phyloP scores from a whole-genome alignment of 1,284 basidiomycete genomes.

The Amylostereum areolatum region DNA sequence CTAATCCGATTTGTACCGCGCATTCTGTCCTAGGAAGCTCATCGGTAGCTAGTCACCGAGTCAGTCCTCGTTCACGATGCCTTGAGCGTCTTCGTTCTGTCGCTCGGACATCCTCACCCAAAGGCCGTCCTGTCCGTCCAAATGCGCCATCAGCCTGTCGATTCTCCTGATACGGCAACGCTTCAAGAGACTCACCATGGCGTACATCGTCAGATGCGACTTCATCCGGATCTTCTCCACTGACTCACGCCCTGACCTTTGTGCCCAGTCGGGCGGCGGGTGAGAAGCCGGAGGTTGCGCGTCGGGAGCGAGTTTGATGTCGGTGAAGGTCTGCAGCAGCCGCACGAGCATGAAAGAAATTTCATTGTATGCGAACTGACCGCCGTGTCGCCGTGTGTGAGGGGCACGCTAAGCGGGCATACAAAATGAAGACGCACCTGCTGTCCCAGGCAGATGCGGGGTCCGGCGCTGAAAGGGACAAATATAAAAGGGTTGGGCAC shows the following conservation, averaged over 20 bases:
- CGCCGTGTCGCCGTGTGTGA: too few relatives aligned
- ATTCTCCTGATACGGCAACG: too few relatives aligned
- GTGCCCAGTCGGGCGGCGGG: conserved; percentile 41
- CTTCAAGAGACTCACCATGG: conserved; percentile 35
- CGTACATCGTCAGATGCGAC: conserved; percentile 50
- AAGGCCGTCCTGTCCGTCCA: too few relatives aligned
- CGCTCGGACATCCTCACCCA: too few relatives aligned
- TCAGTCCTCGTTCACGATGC: too few relatives aligned
- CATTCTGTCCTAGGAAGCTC: too few relatives aligned
- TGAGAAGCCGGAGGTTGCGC: conserved; percentile 36
- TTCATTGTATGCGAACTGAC: conserved; percentile 64
- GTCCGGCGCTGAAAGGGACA: conserved; percentile 43
- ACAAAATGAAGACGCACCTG: conserved; percentile 22
- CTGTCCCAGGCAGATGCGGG: conserved; percentile 42
- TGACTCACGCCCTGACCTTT: conserved; percentile 33
- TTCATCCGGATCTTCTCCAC: conserved; percentile 47
- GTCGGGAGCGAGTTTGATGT: conserved; percentile 38
- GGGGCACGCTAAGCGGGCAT: not conserved
- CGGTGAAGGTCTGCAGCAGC: conserved; percentile 53
- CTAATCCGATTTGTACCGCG: too few relatives aligned
- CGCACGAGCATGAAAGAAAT: conserved; percentile 61
- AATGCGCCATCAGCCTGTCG: too few relatives aligned
- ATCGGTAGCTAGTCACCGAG: too few relatives aligned
- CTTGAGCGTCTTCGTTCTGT: too few relatives aligned
- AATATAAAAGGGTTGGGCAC: conserved; percentile 41